Evolutionary conservation across 192 early-diverging fungal species (phyloP).

Genomic region (Entophlyctis helioformis): DNA sequence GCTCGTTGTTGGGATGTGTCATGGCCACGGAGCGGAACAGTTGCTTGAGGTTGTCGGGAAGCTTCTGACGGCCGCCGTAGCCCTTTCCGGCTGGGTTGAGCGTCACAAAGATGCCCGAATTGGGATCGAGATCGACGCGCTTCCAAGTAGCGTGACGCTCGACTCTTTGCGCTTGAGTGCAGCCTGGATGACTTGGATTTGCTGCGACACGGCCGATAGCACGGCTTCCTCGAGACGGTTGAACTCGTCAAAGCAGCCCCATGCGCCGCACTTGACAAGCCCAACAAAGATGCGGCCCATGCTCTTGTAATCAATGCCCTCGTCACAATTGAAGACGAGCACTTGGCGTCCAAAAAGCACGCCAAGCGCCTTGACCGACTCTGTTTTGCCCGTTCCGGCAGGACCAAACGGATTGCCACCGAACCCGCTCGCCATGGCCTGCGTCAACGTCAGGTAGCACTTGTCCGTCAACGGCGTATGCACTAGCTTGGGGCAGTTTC

Average conservation of each 20-base stretch:
- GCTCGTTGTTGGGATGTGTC: slow-evolving; percentile 50
- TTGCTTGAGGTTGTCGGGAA: slow-evolving; percentile 51
- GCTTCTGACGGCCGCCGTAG: slow-evolving; percentile 47
- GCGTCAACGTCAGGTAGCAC: slow-evolving; percentile 46
- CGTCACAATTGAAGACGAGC: slow-evolving; percentile 52
- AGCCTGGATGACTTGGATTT: slow-evolving; percentile 49
- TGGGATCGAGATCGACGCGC: slow-evolving; percentile 30
- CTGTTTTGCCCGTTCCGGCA: slow-evolving; percentile 49
- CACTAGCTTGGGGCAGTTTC: slow-evolving; percentile 42
- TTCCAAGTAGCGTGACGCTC: slow-evolving; percentile 29
- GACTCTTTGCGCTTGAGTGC: slow-evolving; percentile 29
- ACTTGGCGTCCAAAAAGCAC: slow-evolving; percentile 47
- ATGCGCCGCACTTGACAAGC: slow-evolving; percentile 47
- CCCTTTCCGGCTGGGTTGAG: slow-evolving; percentile 51
- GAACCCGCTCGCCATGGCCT: slow-evolving; percentile 48
- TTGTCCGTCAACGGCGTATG: slow-evolving; percentile 50
- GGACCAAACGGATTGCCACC: slow-evolving; percentile 54
- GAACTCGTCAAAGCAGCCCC: slow-evolving; percentile 56
- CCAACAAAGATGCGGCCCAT: slow-evolving; percentile 55
- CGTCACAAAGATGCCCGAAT: slow-evolving; percentile 51
- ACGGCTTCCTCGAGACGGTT: slow-evolving; percentile 49
- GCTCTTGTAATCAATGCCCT: slow-evolving; percentile 53
- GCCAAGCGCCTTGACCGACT: slow-evolving; percentile 45
- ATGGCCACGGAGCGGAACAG: slow-evolving; percentile 48
- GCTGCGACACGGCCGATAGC: slow-evolving; percentile 48